These are phyloP conservation scores for Barnettozyma hawaiiensis DNA, from an alignment of 1,139 yeast species.

Conservation along the genomic window DNA sequence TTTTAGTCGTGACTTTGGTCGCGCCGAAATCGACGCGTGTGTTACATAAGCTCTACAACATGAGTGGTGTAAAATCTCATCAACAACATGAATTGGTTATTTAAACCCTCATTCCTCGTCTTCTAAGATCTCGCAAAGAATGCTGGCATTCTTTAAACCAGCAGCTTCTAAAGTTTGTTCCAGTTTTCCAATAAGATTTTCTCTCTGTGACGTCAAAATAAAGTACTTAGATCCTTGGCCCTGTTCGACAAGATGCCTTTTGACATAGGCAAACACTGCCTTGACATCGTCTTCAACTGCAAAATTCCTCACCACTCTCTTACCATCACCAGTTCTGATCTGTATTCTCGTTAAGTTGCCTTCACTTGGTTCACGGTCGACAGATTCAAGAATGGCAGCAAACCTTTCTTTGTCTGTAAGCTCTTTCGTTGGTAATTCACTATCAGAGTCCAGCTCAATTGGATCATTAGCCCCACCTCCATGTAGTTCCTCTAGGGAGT, in stretches of 20 bases:
- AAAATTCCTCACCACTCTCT: constrained; percentile 74
- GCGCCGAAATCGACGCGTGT: background rate
- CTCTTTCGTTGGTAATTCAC: constrained; percentile 15
- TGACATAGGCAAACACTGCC: constrained; percentile 54
- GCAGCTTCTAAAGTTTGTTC: constrained; percentile 64
- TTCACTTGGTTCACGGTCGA: constrained; percentile 55
- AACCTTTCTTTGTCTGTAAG: constrained; percentile 27
- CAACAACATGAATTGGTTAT: too few relatives aligned
- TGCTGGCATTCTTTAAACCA: constrained; percentile 74
- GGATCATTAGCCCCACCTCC: constrained; percentile 18
- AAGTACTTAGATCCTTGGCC: constrained; percentile 43
- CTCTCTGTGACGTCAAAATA: constrained; percentile 55
- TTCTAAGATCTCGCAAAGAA: constrained; percentile 51
- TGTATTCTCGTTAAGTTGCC: constrained; percentile 64
- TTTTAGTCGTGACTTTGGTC: too few relatives aligned
- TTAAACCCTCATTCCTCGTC: constrained; percentile 8
- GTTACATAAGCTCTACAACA: background rate
- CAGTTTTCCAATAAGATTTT: constrained; percentile 56
- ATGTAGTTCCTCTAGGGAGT: constrained; percentile 14
- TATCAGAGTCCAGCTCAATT: constrained; percentile 18
- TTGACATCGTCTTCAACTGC: constrained; percentile 50
- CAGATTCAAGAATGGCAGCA: constrained; percentile 37
- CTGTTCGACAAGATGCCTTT: constrained; percentile 42
- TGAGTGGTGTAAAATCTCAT: background rate
- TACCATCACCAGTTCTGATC: constrained; percentile 81